Base-by-base conservation (phyloP, 148 eudicot species). In the Rhododendron vialii region DNA sequence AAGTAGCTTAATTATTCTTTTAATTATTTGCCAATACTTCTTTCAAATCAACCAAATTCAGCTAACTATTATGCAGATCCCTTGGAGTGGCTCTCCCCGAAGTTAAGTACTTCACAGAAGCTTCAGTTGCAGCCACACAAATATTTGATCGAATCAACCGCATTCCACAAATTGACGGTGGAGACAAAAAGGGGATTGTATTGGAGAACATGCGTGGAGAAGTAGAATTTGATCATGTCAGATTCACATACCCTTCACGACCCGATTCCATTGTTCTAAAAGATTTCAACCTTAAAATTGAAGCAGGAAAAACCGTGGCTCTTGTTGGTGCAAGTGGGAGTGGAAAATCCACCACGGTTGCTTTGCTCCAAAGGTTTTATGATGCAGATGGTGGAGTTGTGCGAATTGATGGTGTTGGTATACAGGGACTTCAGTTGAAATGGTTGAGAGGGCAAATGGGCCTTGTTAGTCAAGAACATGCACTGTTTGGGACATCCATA, bases 261-360 rank as follows among this genome's bases (percentile, higher is more conserved):
- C 96, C 95, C 0, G 95, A 94, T 28, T 85, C 94, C 78, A 57
- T 71, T 4, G 91, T 96, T 78, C 98, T 96, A 83, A 89, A 88
- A 63, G 94, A 95, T 36, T 95, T 96, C 83, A 86, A 80, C 82
- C 92, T 96, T 41, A 94, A 83, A 59, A 86, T 94, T 17, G 94
- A 91, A 80, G 95, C 98, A 41, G 98, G 98, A 22, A 90, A 90
- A 69, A 95, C 98, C 0, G 91, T 96, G 24, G 99, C 98, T 24
- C 95, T 96, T 17, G 95, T 96, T 41, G 98, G 99, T 6, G 94
- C 96, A 22, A 96, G 99, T 87, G 99, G 99, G 53, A 93, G 98
- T 87, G 99, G 99, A 1, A 96, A 96, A 79, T 96, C 99, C 14
- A 96, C 99, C 11, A 95, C 95, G 1, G 89, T 96, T 7, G 94